Evolutionary conservation across 257 asterid species (phyloP).

Genomic region (Solanum rostratum): DNA sequence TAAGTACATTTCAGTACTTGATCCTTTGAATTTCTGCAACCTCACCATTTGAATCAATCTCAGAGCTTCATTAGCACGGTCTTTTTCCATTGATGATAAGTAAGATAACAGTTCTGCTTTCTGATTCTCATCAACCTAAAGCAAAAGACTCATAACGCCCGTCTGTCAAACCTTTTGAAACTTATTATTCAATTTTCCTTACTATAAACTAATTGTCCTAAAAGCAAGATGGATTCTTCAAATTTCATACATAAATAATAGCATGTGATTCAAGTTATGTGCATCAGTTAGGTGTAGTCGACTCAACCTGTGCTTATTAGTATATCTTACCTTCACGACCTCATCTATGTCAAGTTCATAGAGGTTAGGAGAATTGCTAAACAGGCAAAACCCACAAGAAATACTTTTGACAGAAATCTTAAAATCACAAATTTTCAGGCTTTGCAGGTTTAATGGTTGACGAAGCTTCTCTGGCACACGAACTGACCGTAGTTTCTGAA

Average conservation of each 20-base stretch:
- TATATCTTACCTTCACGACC: neutral
- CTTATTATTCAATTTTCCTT: too few species aligned
- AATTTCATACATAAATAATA: too few species aligned
- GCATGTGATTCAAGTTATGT: too few species aligned
- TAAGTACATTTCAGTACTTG: neutral
- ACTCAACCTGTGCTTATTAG: neutral
- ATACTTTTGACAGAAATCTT: neutral
- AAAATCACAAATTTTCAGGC: neutral
- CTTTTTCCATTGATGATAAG: neutral
- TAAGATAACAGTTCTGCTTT: neutral
- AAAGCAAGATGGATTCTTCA: too few species aligned
- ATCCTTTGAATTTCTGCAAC: neutral
- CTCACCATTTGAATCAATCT: neutral
- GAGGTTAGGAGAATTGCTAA: neutral
- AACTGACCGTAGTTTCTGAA: neutral
- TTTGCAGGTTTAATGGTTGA: neutral
- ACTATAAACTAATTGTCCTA: too few species aligned
- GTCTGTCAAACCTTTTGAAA: neutral
- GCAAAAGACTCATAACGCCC: neutral
- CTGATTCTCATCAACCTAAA: neutral
- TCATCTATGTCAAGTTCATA: neutral
- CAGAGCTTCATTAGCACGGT: neutral
- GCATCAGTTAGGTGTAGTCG: too few species aligned
- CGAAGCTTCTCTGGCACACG: neutral
- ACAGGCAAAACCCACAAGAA: neutral